Evolutionary conservation across 371 early-diverging fungal genomes (phyloP), one percentile per base, ranked within the genome.

Genomic region (Coemansia sp.): DNA sequence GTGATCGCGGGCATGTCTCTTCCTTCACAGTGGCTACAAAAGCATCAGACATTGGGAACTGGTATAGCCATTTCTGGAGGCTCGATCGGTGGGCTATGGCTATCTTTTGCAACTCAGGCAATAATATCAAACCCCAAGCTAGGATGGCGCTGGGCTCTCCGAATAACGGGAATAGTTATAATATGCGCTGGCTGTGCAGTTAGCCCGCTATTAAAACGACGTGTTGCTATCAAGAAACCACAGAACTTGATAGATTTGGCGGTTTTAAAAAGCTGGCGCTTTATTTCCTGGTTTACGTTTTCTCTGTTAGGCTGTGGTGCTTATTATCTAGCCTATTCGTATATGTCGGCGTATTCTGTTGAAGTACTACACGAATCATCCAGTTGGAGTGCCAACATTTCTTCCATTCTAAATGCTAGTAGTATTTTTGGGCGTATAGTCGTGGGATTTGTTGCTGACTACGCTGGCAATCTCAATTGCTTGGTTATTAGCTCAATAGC

Each of bases 1-100:
- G 86, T 87, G 82, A 81, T 88, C 9, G 54, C 54, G 21, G 54
- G 54, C 12, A 9, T 53, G 20, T 25, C 26, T 26, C 21, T 53
- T 14, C 86, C 88, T 4, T 82, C 86, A n/a, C 89, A 91, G 59
- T 91, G 88, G 88, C 92, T 91, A 67, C 67, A 79, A 37, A 85
- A 84, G 56, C 67, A 83, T 33, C 85, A 91, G n/a, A 89, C 89
- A 1, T 62, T 90, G 21, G 92, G 91, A 2, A 85, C 87, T 18
- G 92, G 93, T 5, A 65, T 91, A 8, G 88, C 89, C 11, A 84
- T 88, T 69, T 80, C 88, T 11, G 91, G 93, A 4, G 84, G 85
- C 1, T 88, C 89, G 56, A 64, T 89, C 14, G 91, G 91, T 50
- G 91, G 90, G 21, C 71, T 91, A 14, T 62, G 80, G 39, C 56